Evolutionary conservation across 768 basidiomycete genomes (phyloP).

Genomic region (Zangia roseola): DNA sequence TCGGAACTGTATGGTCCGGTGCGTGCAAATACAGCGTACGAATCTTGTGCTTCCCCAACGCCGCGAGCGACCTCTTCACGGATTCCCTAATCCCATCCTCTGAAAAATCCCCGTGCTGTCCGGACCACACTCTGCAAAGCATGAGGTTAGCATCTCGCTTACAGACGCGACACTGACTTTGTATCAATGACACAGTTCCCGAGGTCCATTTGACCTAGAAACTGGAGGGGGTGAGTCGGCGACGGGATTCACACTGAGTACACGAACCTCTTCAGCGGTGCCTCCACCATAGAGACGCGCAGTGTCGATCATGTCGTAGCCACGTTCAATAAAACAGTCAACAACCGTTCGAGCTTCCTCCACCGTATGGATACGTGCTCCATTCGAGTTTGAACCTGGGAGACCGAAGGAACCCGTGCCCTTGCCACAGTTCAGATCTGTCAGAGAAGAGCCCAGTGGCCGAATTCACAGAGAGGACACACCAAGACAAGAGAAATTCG

Average conservation of each 20-base stretch:
- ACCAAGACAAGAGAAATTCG: conserved; percentile 15
- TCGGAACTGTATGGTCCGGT: conserved; percentile 43
- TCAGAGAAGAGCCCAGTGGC: neutral
- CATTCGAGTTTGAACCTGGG: conserved; percentile 17
- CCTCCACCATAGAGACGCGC: conserved; percentile 22
- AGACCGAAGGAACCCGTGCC: conserved; percentile 22
- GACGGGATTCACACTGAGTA: neutral
- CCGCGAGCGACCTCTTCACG: conserved; percentile 10
- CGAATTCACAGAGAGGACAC: neutral
- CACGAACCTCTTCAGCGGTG: conserved; percentile 22
- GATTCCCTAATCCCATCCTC: conserved; percentile 11
- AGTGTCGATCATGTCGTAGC: conserved; percentile 22
- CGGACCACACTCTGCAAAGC: conserved; percentile 5
- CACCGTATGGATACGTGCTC: conserved; percentile 19
- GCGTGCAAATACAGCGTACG: conserved; percentile 43
- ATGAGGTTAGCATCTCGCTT: neutral
- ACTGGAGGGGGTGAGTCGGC: conserved; percentile 4
- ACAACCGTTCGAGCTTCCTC: conserved; percentile 14
- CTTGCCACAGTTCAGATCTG: conserved; percentile 7
- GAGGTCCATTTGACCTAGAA: conserved; percentile 15
- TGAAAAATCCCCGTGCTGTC: conserved; percentile 5
- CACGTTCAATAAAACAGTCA: conserved; percentile 12
- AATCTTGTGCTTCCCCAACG: conserved; percentile 12
- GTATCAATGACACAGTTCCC: conserved; percentile 13
- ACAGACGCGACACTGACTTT: conserved; percentile 9